A percentile compares a stretch with the other conserved stretches of the same genome.
phyloP scores from a whole-genome alignment of 306 rosid genomes.

The Cicer pinnatifidum region DNA sequence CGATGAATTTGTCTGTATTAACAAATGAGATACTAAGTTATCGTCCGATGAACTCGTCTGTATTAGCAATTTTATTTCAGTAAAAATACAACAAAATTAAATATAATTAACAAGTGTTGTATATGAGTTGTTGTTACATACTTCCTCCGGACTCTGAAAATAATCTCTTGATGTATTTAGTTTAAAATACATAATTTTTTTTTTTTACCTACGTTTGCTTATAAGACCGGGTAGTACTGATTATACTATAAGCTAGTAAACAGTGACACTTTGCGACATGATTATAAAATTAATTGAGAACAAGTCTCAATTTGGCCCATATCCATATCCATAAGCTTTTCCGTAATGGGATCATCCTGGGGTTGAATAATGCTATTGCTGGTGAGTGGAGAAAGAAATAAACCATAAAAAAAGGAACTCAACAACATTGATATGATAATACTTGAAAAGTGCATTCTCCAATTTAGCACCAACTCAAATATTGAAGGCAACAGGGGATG shows the following conservation, averaged over 20 bases:
- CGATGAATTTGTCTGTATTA: too few relatives aligned
- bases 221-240: too few relatives aligned
- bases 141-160: too few relatives aligned
- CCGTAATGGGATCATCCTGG: constrained; percentile 41
- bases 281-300: constrained; percentile 35
- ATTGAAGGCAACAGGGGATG: not conserved
- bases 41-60: too few relatives aligned
- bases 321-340: not conserved
- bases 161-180: too few relatives aligned
- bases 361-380: constrained; percentile 43
- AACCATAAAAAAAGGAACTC: constrained; percentile 12
- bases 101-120: too few relatives aligned
- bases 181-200: too few relatives aligned
- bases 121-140: too few relatives aligned
- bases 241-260: not conserved
- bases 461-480: not conserved
- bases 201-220: too few relatives aligned
- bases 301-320: constrained; percentile 12
- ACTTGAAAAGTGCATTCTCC: not conserved
- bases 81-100: too few relatives aligned
- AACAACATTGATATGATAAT: constrained; percentile 34
- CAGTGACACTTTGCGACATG: constrained; percentile 3
- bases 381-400: constrained; percentile 32
- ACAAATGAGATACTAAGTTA: too few relatives aligned
- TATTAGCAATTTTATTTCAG: too few relatives aligned